A percentile compares a stretch with the other conserved stretches of the same genome.
phyloP scores from a whole-genome alignment of 257 asterid species.

The Przewalskia tangutica region DNA sequence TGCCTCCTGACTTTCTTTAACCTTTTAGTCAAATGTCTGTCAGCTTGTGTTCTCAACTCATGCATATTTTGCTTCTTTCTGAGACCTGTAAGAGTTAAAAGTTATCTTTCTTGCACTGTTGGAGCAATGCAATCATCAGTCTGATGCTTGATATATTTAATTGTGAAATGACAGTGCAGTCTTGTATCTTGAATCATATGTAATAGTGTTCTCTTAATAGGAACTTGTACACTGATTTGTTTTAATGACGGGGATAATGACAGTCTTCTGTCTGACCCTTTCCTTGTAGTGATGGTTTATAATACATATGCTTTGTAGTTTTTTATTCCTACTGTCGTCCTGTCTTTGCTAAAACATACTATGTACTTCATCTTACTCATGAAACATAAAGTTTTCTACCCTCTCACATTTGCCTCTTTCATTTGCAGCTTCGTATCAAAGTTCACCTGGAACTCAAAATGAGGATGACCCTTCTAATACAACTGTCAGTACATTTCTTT shows the following conservation, averaged over 20 bases:
- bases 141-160: neutral
- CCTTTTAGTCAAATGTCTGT: neutral
- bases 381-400: neutral
- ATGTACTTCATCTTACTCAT: neutral
- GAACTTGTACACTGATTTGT: neutral
- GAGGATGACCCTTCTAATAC: constrained; percentile 87
- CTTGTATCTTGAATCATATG: neutral
- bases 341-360: neutral
- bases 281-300: neutral
- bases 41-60: neutral
- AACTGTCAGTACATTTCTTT: constrained; percentile 48
- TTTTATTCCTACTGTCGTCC: neutral
- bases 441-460: constrained; percentile 60
- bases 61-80: neutral
- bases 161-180: neutral
- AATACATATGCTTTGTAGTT: neutral
- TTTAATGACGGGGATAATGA: neutral
- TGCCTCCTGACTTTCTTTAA: neutral
- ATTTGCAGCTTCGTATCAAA: constrained; percentile 63
- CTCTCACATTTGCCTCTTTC: neutral
- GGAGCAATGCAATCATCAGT: neutral
- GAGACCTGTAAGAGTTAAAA: neutral
- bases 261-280: neutral
- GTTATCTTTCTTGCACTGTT: neutral
- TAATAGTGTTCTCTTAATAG: neutral